These are phyloP conservation scores for Yamadazyma aaseri DNA, from an alignment of 1,139 yeast species.

Conservation along the genomic window DNA sequence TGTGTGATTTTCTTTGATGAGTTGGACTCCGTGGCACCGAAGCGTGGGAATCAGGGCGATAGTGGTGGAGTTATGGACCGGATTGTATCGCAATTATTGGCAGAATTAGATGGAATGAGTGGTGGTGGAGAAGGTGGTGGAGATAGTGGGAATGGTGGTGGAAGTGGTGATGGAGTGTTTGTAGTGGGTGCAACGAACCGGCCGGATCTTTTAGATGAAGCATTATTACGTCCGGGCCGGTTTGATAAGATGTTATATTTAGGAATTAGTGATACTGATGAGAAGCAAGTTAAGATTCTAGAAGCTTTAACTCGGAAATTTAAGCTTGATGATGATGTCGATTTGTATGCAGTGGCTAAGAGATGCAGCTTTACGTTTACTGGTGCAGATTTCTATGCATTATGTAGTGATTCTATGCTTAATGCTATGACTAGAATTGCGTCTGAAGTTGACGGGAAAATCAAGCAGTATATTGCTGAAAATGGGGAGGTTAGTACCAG, in stretches of 20 bases:
- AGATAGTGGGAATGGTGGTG: constrained; percentile 95
- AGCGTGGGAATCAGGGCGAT: constrained; percentile 97
- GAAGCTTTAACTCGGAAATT: constrained; percentile 89
- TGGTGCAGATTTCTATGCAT: constrained; percentile 96
- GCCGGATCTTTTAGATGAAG: constrained; percentile 93
- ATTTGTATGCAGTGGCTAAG: constrained; percentile 59
- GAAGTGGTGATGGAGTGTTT: constrained; percentile 83
- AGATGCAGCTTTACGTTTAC: constrained; percentile 86
- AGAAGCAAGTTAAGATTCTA: constrained; percentile 80
- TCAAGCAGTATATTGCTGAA: constrained; percentile 48
- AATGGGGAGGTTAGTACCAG: constrained; percentile 55
- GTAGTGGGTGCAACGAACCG: constrained; percentile 97
- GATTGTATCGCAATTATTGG: constrained; percentile 89
- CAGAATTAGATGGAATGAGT: constrained; percentile 96
- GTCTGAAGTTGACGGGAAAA: constrained; percentile 65
- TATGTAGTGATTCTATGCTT: constrained; percentile 91
- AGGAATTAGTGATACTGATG: constrained; percentile 90
- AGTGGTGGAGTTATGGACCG: constrained; percentile 99
- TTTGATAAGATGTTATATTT: constrained; percentile 92
- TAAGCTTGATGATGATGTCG: constrained; percentile 57
- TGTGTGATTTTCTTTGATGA: constrained; percentile 97
- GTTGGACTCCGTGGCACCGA: constrained; percentile 95
- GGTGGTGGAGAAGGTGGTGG: constrained; percentile 30
- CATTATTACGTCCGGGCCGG: constrained; percentile 90
- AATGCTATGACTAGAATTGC: constrained; percentile 95